Conservation (phyloP, 2,329 filamentous ascomycete genomes). For the Calonectria leucothoes region DNA sequence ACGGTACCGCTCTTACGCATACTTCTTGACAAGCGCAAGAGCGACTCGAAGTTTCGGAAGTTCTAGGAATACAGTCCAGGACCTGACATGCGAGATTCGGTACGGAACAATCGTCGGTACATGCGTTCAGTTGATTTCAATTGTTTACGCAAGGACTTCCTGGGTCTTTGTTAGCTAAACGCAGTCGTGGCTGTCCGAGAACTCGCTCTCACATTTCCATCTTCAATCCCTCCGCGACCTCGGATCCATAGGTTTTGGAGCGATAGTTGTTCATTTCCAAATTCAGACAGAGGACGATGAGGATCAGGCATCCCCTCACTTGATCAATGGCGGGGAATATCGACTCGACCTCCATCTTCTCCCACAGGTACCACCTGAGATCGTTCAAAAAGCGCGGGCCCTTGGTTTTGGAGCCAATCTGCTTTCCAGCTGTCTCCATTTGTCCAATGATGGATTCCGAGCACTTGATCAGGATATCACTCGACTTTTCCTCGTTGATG, state of each 20-base stretch:
- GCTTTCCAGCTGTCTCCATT: neutral
- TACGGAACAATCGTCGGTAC: neutral
- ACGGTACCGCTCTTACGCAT: neutral
- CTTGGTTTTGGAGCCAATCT: neutral
- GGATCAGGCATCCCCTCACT: neutral
- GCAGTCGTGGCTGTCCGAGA: neutral
- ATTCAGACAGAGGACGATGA: neutral
- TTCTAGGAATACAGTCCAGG: neutral
- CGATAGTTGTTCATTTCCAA: neutral
- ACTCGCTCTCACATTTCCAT: neutral
- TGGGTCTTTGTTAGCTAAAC: neutral
- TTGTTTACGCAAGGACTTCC: neutral
- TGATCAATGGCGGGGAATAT: neutral
- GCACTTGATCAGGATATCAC: neutral
- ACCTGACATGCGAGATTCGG: too few relatives aligned
- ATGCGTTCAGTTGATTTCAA: neutral
- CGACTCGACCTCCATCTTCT: neutral
- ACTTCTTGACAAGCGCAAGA: neutral
- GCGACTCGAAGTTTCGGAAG: neutral
- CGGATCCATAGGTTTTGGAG: neutral
- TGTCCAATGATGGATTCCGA: neutral
- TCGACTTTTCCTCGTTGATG: neutral
- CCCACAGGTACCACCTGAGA: neutral
- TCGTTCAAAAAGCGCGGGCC: neutral
- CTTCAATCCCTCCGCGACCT: neutral